Conservation (phyloP, 2,329 filamentous ascomycete species). For the Scedosporium aurantiacum region DNA sequence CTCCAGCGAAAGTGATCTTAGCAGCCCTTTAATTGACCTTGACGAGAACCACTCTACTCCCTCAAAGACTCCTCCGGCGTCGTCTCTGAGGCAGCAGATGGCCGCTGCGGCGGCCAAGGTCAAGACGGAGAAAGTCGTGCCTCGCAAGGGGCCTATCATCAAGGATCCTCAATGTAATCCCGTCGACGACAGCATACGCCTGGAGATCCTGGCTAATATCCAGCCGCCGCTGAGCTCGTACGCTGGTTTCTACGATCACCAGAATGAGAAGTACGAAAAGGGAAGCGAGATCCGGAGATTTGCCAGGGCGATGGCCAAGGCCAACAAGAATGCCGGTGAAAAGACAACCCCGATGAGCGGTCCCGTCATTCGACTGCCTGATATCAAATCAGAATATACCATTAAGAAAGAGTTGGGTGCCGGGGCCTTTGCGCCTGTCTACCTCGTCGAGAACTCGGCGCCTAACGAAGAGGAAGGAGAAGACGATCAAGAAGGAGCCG, state of each 20-base stretch:
- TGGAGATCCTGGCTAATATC: slow-evolving; percentile 62
- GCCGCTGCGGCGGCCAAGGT: slow-evolving; percentile 15
- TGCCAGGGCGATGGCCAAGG: slow-evolving; percentile 54
- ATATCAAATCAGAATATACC: slow-evolving; percentile 56
- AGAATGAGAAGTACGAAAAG: slow-evolving; percentile 50
- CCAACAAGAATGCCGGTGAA: slow-evolving; percentile 46
- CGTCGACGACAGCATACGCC: slow-evolving; percentile 63
- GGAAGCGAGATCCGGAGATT: slow-evolving; percentile 72
- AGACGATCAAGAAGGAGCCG: slow-evolving; percentile 29
- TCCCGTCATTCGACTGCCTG: slow-evolving; percentile 57
- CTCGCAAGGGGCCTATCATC: slow-evolving; percentile 61
- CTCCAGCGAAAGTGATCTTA: slow-evolving; percentile 31
- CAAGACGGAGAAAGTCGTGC: slow-evolving; percentile 26
- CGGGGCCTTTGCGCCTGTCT: slow-evolving; percentile 91
- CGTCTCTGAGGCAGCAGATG: slow-evolving; percentile 9
- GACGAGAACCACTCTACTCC: slow-evolving; percentile 33
- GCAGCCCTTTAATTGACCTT: slow-evolving; percentile 64
- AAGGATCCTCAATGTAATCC: slow-evolving; percentile 81
- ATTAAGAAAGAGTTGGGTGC: slow-evolving; percentile 80
- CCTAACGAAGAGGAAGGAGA: slow-evolving; percentile 35
- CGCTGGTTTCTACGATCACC: slow-evolving; percentile 68
- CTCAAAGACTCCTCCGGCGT: slow-evolving; percentile 26
- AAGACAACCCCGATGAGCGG: slow-evolving; percentile 46
- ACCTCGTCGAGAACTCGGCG: slow-evolving; percentile 68
- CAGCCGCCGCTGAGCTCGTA: slow-evolving; percentile 66